Conservation (phyloP, 192 early-diverging fungal genomes). For the Kickxella alabastrina region DNA sequence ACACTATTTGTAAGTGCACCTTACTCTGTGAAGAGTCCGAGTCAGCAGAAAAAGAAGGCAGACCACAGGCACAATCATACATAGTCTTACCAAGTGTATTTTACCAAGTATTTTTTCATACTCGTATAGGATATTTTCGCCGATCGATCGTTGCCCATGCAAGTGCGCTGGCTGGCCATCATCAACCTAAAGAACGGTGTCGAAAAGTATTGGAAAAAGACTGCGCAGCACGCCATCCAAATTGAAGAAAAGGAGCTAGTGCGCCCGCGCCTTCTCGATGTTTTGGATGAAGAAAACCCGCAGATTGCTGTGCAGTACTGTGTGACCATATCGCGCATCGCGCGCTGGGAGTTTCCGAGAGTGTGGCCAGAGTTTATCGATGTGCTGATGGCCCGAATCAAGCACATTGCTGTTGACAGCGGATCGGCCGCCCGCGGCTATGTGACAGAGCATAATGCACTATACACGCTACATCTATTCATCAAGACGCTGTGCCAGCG, state of each 20-base stretch:
- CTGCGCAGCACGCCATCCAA: slow-evolving; percentile 50
- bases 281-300: slow-evolving; percentile 67
- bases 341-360: slow-evolving; percentile 79
- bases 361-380: slow-evolving; percentile 68
- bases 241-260: slow-evolving; percentile 71
- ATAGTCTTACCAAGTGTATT: no score
- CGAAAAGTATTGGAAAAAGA: slow-evolving; percentile 84
- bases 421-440: slow-evolving; percentile 24
- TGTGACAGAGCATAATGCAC: slow-evolving; percentile 62
- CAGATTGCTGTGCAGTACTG: slow-evolving; percentile 73
- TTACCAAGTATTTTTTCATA: no score
- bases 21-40: no score
- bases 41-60: no score
- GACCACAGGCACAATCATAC: no score
- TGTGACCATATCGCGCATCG: slow-evolving; percentile 75
- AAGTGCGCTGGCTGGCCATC: slow-evolving; percentile 69
- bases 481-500: slow-evolving; percentile 72
- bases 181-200: slow-evolving; percentile 89
- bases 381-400: slow-evolving; percentile 17
- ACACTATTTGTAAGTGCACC: slow-evolving; percentile 57
- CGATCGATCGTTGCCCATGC: slow-evolving; percentile 59
- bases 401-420: slow-evolving; percentile 11
- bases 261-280: slow-evolving; percentile 57
- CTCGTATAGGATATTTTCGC: slow-evolving; percentile 71
- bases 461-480: slow-evolving; percentile 72